Conservation (phyloP, 371 early-diverging fungal species). For the Rhizoclosmatium hyalinum region DNA sequence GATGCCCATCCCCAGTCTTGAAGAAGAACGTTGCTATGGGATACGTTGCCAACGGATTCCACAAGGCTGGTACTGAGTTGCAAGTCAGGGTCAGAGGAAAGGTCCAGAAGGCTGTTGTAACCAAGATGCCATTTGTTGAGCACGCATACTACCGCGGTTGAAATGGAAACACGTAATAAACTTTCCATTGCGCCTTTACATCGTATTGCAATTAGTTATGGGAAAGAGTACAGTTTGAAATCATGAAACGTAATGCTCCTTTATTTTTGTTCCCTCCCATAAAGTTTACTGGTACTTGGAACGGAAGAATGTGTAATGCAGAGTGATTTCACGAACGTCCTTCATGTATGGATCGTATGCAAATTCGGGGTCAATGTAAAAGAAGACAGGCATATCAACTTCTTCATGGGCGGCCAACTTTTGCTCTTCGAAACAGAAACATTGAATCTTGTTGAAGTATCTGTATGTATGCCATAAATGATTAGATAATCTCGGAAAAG, state of each 20-base stretch:
- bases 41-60: conserved; percentile 84
- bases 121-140: conserved; percentile 95
- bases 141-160: conserved; percentile 30
- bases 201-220: too few species aligned
- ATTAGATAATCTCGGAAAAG: not conserved
- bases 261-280: too few species aligned
- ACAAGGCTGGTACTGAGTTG: conserved; percentile 87
- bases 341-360: conserved; percentile 94
- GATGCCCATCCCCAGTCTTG: conserved; percentile 90
- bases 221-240: too few species aligned
- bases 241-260: too few species aligned
- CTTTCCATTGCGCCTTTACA: too few species aligned
- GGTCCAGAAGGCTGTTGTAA: conserved; percentile 79
- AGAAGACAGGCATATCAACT: conserved; percentile 99
- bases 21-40: conserved; percentile 98
- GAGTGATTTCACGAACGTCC: conserved; percentile 90
- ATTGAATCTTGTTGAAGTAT: conserved; percentile 98
- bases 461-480: conserved; percentile 4
- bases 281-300: conserved; percentile 35
- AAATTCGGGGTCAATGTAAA: conserved; percentile 98
- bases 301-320: conserved; percentile 84
- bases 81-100: conserved; percentile 89
- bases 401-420: conserved; percentile 88
- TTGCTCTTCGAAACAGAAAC: conserved; percentile 99
- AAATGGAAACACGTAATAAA: not conserved